Evolutionary conservation across 306 rosid species (phyloP).

Genomic region (Vigna unguiculata): DNA sequence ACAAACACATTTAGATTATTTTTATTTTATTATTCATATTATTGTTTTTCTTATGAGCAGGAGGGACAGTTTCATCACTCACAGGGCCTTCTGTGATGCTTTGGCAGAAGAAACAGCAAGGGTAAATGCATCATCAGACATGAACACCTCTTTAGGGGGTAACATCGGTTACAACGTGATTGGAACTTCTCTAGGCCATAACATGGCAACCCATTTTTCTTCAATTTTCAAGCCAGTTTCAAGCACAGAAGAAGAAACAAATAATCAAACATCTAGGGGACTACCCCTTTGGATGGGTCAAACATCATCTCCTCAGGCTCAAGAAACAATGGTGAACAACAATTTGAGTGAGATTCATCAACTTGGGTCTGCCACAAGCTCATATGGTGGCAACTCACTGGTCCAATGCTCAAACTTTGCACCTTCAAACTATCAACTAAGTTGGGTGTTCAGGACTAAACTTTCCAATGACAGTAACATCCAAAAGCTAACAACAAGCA

Average conservation of each 20-base stretch:
- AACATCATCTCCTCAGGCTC: slow-evolving; percentile 43
- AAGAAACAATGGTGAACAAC: slow-evolving; percentile 40
- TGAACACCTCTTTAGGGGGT: slow-evolving; percentile 45
- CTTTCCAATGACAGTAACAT: slow-evolving; percentile 39
- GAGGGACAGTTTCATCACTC: slow-evolving; percentile 94
- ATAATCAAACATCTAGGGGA: slow-evolving; percentile 48
- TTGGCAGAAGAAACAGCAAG: slow-evolving; percentile 96
- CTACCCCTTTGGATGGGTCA: slow-evolving; percentile 69
- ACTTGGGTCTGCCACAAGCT: slow-evolving; percentile 46
- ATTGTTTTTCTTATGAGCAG: slow-evolving; percentile 49
- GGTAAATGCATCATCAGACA: slow-evolving; percentile 68
- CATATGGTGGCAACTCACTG: slow-evolving; percentile 55
- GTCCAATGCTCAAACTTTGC: slow-evolving; percentile 52
- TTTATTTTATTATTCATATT: no score
- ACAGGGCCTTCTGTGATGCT: slow-evolving; percentile 92
- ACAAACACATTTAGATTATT: background rate
- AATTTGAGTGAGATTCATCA: slow-evolving; percentile 57
- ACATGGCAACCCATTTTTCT: slow-evolving; percentile 58
- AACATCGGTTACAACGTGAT: slow-evolving; percentile 66
- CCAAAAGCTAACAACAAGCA: slow-evolving; percentile 52
- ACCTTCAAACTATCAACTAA: slow-evolving; percentile 55
- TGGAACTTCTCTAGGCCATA: slow-evolving; percentile 50
- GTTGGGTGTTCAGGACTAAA: slow-evolving; percentile 74
- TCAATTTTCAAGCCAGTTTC: slow-evolving; percentile 72
- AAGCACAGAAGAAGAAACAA: slow-evolving; percentile 42